Evolutionary conservation across 2,329 filamentous ascomycete genomes (phyloP).

Genomic region (Sporothrix pseudoabietina): DNA sequence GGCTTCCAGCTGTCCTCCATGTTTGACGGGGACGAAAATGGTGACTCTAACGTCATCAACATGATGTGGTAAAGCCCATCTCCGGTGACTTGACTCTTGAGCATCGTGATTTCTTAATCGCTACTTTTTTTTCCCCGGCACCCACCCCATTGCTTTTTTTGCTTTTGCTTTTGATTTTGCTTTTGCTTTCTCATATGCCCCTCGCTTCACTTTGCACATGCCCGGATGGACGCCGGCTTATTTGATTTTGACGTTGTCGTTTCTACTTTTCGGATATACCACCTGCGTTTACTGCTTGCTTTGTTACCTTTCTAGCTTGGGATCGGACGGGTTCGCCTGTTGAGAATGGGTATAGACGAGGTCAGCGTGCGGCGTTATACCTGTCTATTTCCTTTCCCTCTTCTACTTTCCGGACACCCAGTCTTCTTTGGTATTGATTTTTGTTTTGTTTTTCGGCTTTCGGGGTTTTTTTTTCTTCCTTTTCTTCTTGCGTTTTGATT

Average conservation of each 20-base stretch:
- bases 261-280: not conserved
- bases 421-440: not conserved
- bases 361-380: not conserved
- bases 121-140: not conserved
- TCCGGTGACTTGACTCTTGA: not conserved
- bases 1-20: slow-evolving; percentile 14
- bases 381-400: not conserved
- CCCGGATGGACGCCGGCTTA: not conserved
- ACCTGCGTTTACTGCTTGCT: slow-evolving; percentile 9
- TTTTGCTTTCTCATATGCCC: slow-evolving; percentile 34
- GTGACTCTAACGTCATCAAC: not conserved
- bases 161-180: not conserved
- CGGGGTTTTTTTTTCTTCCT: not conserved
- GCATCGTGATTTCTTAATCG: not conserved
- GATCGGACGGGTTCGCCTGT: not conserved
- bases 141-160: not conserved
- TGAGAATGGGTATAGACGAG: not conserved
- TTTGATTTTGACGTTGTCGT: not conserved
- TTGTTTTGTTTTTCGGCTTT: not conserved
- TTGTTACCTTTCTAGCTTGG: not conserved
- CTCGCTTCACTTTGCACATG: not conserved
- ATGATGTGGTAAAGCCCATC: not conserved
- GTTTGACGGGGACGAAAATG: slow-evolving; percentile 13
- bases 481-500: not conserved
- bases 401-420: not conserved